Evolutionary conservation across 306 rosid species (phyloP).

Genomic region (Cicer chorassanicum): DNA sequence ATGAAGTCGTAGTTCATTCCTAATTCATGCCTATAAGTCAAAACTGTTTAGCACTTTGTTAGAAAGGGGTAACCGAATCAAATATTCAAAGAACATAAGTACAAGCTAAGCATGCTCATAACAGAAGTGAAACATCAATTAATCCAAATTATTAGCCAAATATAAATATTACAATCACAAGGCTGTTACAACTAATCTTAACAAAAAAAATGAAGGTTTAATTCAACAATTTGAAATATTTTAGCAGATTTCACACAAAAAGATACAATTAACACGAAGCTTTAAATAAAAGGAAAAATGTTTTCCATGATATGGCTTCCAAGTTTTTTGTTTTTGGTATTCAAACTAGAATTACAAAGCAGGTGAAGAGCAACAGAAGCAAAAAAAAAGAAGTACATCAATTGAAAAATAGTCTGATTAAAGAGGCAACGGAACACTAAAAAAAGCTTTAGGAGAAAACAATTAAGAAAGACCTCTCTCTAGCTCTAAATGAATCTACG

Average conservation of each 20-base stretch:
- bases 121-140: constrained; percentile 15
- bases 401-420: neutral
- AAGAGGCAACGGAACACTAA: constrained; percentile 5
- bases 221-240: constrained; percentile 17
- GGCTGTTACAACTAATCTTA: constrained; percentile 30
- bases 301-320: constrained; percentile 23
- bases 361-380: constrained; percentile 9
- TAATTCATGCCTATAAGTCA: constrained; percentile 93
- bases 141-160: constrained; percentile 35
- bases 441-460: constrained; percentile 25
- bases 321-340: neutral
- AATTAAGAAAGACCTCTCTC: neutral
- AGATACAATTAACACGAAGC: constrained; percentile 5
- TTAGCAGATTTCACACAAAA: constrained; percentile 13
- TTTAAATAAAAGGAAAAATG: constrained; percentile 33
- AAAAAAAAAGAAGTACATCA: constrained; percentile 11
- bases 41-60: constrained; percentile 58
- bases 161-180: constrained; percentile 16
- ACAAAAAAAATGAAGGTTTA: constrained; percentile 18
- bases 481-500: neutral
- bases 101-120: constrained; percentile 3
- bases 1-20: constrained; percentile 93
- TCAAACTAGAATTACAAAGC: constrained; percentile 38
- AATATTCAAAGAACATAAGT: constrained; percentile 25
- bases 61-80: constrained; percentile 41